Conservation (phyloP, 305 asterid genomes). For the Solanum hybrid region DNA sequence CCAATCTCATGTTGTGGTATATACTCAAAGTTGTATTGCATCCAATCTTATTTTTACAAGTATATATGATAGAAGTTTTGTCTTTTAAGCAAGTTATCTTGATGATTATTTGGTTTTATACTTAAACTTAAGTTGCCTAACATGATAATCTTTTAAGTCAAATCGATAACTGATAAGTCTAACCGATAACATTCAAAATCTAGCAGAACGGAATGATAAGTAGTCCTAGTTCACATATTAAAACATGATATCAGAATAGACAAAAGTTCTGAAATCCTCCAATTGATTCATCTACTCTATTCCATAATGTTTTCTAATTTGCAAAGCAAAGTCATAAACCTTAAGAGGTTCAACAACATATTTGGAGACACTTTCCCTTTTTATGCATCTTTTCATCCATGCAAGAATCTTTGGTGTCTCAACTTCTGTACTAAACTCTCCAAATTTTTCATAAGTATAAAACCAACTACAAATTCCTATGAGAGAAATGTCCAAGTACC, state of each 20-base stretch:
- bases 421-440: conserved; percentile 22
- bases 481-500: conserved; percentile 32
- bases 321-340: conserved; percentile 25
- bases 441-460: conserved; percentile 28
- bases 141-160: not conserved
- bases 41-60: not conserved
- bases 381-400: conserved; percentile 44
- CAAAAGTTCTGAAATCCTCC: too few species aligned
- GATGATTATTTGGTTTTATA: not conserved
- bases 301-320: conserved; percentile 5
- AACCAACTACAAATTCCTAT: conserved; percentile 35
- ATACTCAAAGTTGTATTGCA: not conserved
- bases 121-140: not conserved
- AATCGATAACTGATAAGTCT: not conserved
- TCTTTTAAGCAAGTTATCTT: not conserved
- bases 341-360: conserved; percentile 30
- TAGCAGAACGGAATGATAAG: rapidly evolving
- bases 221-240: not conserved
- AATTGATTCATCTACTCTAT: not conserved
- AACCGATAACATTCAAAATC: not conserved
- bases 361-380: conserved; percentile 29
- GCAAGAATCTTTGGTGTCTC: conserved; percentile 28
- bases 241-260: not conserved
- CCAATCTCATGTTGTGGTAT: not conserved
- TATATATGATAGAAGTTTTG: not conserved